Percentiles rank a stretch among this genome's conserved stretches.
Evolutionary conservation across 2,329 filamentous ascomycete genomes (phyloP).

Genomic region (Penicillium hordei): DNA sequence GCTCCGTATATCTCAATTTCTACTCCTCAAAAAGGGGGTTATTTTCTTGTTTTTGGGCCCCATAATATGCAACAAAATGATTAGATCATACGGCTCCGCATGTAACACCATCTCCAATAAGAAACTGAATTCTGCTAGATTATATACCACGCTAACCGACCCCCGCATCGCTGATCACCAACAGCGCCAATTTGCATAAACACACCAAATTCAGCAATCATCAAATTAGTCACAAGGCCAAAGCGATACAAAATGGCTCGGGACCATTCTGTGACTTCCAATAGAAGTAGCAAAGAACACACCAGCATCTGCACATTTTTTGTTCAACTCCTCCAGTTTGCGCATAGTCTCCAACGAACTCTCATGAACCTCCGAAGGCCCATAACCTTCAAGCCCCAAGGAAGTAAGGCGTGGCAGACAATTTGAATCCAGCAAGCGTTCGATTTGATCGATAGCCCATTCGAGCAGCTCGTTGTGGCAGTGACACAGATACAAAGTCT

Average conservation of each 20-base stretch:
- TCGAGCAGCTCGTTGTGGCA: neutral
- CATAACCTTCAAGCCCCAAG: neutral
- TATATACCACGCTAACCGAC: neutral
- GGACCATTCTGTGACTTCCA: neutral
- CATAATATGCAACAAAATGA: neutral
- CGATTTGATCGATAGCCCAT: neutral
- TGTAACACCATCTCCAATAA: neutral
- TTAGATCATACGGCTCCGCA: neutral
- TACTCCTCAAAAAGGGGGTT: too few relatives aligned
- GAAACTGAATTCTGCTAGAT: neutral
- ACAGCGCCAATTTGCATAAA: neutral
- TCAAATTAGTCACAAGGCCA: neutral
- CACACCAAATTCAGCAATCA: neutral
- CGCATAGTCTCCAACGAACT: neutral
- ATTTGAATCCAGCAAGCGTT: neutral
- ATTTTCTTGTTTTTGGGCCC: neutral
- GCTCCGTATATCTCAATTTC: too few relatives aligned
- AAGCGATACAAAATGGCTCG: neutral
- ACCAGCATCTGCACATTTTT: neutral
- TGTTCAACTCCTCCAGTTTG: neutral
- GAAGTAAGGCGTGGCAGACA: neutral
- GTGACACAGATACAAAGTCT: constrained; percentile 3
- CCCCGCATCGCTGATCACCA: neutral
- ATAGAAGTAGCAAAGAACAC: neutral
- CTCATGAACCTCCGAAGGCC: neutral